phyloP scores from a whole-genome alignment of 768 basidiomycete genomes.

The Boletus coccyginus region DNA sequence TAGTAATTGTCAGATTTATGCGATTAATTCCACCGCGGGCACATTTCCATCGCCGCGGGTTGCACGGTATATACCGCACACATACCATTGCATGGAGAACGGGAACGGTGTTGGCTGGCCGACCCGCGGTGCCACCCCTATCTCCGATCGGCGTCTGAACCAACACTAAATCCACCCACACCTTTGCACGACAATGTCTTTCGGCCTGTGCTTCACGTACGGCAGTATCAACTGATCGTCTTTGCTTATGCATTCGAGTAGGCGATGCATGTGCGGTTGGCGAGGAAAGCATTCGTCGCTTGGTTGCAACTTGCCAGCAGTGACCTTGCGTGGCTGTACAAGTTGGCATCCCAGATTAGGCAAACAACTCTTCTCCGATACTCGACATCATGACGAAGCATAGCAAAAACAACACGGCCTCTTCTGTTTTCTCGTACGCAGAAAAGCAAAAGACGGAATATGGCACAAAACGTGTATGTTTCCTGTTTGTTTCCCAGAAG shows the following conservation, averaged over 20 bases:
- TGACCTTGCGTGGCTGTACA: neutral
- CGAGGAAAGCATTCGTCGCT: slow-evolving; percentile 45
- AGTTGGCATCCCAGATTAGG: neutral
- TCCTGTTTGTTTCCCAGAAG: neutral
- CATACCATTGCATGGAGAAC: too few relatives aligned
- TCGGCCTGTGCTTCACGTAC: slow-evolving; percentile 44
- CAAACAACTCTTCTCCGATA: neutral
- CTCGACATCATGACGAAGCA: slow-evolving; percentile 70
- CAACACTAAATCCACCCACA: slow-evolving; percentile 31
- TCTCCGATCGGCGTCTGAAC: slow-evolving; percentile 28
- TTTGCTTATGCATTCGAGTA: slow-evolving; percentile 53
- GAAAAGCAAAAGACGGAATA: slow-evolving; percentile 81
- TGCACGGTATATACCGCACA: too few relatives aligned
- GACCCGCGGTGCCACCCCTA: too few relatives aligned
- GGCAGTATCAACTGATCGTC: slow-evolving; percentile 40
- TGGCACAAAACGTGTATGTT: slow-evolving; percentile 71
- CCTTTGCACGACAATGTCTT: slow-evolving; percentile 36
- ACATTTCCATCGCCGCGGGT: too few relatives aligned
- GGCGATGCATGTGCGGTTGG: slow-evolving; percentile 49
- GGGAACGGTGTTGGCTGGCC: too few relatives aligned
- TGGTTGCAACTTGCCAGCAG: too few relatives aligned
- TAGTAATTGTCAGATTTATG: too few relatives aligned
- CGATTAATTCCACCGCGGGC: too few relatives aligned
- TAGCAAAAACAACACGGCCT: slow-evolving; percentile 88
- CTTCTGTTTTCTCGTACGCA: slow-evolving; percentile 86